phyloP scores from a whole-genome alignment of 1,139 yeast species.

The Wickerhamiella pararugosa region DNA sequence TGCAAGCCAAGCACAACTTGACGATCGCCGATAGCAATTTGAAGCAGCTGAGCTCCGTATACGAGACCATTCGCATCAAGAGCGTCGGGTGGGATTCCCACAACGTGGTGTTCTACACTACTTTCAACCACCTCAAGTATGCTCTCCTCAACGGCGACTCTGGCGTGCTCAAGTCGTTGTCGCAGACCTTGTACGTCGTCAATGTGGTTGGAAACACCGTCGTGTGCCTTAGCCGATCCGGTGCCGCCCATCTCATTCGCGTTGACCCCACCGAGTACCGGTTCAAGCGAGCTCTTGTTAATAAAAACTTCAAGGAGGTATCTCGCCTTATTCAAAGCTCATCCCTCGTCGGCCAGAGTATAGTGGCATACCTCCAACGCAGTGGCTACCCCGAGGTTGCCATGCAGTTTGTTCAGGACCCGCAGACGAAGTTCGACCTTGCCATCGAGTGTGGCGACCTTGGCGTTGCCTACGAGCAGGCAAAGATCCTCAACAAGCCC shows the following conservation, averaged over 20 bases:
- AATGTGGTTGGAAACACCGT: constrained; percentile 58
- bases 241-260: constrained; percentile 59
- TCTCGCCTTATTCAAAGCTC: constrained; percentile 77
- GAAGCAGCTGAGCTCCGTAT: constrained; percentile 70
- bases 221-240: constrained; percentile 71
- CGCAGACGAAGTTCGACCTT: constrained; percentile 88
- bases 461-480: constrained; percentile 77
- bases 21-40: constrained; percentile 71
- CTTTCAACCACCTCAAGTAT: constrained; percentile 91
- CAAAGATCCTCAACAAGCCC: constrained; percentile 54
- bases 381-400: constrained; percentile 86
- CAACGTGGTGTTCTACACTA: constrained; percentile 81
- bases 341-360: constrained; percentile 91
- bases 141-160: constrained; percentile 84
- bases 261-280: constrained; percentile 97
- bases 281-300: constrained; percentile 83
- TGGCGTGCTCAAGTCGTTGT: constrained; percentile 87
- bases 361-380: constrained; percentile 86
- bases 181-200: constrained; percentile 74
- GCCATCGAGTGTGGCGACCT: constrained; percentile 90
- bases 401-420: constrained; percentile 88
- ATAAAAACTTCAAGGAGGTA: constrained; percentile 83
- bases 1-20: constrained; percentile 83
- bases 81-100: constrained; percentile 97
- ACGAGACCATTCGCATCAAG: constrained; percentile 92